Evolutionary conservation across 371 early-diverging fungal species (phyloP).

Genomic region (Saksenaea vasiformis): DNA sequence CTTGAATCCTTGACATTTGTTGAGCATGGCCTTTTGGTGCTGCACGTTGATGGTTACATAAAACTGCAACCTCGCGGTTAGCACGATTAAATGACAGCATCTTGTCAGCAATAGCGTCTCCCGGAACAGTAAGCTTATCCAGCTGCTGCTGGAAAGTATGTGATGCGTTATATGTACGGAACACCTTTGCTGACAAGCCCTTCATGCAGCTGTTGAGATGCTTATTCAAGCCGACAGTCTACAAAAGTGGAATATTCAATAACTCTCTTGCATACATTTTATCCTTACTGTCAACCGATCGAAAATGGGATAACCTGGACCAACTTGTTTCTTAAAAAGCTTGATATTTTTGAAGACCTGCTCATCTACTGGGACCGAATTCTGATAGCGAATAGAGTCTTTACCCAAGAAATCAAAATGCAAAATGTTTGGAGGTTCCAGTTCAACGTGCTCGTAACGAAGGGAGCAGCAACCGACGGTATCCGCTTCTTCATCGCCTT

Average conservation of each 20-base stretch:
- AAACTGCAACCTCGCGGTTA: slow-evolving; percentile 94
- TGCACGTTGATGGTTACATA: slow-evolving; percentile 96
- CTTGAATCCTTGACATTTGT: slow-evolving; percentile 78
- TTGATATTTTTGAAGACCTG: slow-evolving; percentile 92
- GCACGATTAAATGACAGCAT: slow-evolving; percentile 94
- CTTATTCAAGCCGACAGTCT: slow-evolving; percentile 83
- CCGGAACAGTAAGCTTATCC: slow-evolving; percentile 59
- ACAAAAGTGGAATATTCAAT: slow-evolving; percentile 7
- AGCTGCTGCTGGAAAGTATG: slow-evolving; percentile 92
- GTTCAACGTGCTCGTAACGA: slow-evolving; percentile 87
- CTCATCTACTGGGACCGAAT: slow-evolving; percentile 80
- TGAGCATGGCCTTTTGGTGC: slow-evolving; percentile 81
- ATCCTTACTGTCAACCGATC: slow-evolving; percentile 80
- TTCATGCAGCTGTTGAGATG: slow-evolving; percentile 84
- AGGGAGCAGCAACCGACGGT: slow-evolving; percentile 98
- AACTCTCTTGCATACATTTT: not conserved
- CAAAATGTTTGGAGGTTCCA: slow-evolving; percentile 77
- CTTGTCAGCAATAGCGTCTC: slow-evolving; percentile 84
- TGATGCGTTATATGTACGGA: slow-evolving; percentile 98
- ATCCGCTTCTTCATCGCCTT: slow-evolving; percentile 97
- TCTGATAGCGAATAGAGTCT: slow-evolving; percentile 94
- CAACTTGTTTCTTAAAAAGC: slow-evolving; percentile 76
- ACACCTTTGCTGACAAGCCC: slow-evolving; percentile 97
- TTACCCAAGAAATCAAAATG: slow-evolving; percentile 98
- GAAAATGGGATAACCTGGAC: slow-evolving; percentile 82